Percentiles rank a stretch among this genome's conserved stretches.
phyloP scores from a whole-genome alignment of 768 basidiomycete species.

The Tylopilus cervinicoccineus region DNA sequence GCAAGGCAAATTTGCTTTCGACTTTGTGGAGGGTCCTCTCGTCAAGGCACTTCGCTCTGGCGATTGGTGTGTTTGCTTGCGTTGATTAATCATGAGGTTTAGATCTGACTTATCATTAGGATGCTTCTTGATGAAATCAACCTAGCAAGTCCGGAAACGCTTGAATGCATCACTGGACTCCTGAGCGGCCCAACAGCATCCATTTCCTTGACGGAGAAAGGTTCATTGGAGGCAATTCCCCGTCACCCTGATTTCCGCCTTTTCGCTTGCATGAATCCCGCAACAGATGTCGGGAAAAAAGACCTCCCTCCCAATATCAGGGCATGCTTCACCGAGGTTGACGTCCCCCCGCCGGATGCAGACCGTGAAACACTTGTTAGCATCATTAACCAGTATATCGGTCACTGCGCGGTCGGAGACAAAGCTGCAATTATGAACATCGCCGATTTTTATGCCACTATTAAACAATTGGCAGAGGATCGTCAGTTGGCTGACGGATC shows the following conservation, averaged over 20 bases:
- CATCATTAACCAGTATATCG: slow-evolving; percentile 89
- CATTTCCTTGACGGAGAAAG: slow-evolving; percentile 90
- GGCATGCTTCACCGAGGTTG: slow-evolving; percentile 90
- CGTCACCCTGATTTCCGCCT: slow-evolving; percentile 95
- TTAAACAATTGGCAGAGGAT: slow-evolving; percentile 69
- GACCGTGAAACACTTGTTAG: slow-evolving; percentile 85
- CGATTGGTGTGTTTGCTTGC: slow-evolving; percentile 66
- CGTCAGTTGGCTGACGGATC: slow-evolving; percentile 89
- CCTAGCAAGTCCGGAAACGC: slow-evolving; percentile 87
- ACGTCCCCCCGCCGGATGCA: slow-evolving; percentile 90
- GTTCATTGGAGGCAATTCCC: slow-evolving; percentile 82
- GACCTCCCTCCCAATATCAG: slow-evolving; percentile 91
- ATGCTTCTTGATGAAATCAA: slow-evolving; percentile 96
- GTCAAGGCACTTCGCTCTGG: slow-evolving; percentile 84
- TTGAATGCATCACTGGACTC: slow-evolving; percentile 88
- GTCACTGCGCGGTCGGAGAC: slow-evolving; percentile 76
- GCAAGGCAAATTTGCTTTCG: slow-evolving; percentile 88
- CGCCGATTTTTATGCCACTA: slow-evolving; percentile 82
- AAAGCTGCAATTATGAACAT: slow-evolving; percentile 85
- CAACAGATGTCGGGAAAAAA: slow-evolving; percentile 97
- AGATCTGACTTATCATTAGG: slow-evolving; percentile 42
- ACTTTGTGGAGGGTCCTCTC: slow-evolving; percentile 95
- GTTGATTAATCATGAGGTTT: not conserved
- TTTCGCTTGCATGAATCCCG: slow-evolving; percentile 99
- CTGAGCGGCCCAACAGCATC: slow-evolving; percentile 84